Conservation (phyloP, 2,329 filamentous ascomycete species). For the Fusarium concolor region DNA sequence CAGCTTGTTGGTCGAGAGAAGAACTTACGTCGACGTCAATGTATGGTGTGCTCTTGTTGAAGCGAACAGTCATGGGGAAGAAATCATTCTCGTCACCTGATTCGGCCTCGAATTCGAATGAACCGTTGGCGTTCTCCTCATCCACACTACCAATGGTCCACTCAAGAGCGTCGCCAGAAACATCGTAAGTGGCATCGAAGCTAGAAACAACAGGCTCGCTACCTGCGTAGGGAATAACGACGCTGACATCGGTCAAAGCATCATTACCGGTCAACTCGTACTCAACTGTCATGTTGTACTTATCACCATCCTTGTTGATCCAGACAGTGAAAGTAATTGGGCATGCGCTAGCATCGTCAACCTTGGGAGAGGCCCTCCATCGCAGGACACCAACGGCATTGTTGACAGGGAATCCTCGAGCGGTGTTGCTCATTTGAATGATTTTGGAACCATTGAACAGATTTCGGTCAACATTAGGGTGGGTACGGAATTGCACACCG, state of each 20-base stretch:
- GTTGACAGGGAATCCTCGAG: constrained; percentile 93
- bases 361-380: constrained; percentile 88
- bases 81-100: constrained; percentile 92
- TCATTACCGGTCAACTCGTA: constrained; percentile 91
- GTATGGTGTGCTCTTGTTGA: constrained; percentile 87
- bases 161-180: constrained; percentile 90
- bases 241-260: constrained; percentile 82
- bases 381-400: constrained; percentile 92
- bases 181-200: constrained; percentile 94
- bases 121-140: constrained; percentile 82
- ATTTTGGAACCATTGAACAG: constrained; percentile 84
- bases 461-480: constrained; percentile 94
- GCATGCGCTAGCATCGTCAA: constrained; percentile 81
- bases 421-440: constrained; percentile 90
- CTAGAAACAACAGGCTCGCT: constrained; percentile 90
- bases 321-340: constrained; percentile 98
- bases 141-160: constrained; percentile 93
- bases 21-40: constrained; percentile 90
- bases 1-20: too few relatives aligned
- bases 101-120: constrained; percentile 95
- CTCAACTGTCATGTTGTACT: constrained; percentile 91
- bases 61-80: constrained; percentile 95
- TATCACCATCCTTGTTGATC: constrained; percentile 89
- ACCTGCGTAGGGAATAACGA: constrained; percentile 87
- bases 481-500: constrained; percentile 91